These are phyloP conservation scores for Emergomyces orientalis DNA, from an alignment of 2,329 filamentous ascomycete genomes.

Conservation along the genomic window DNA sequence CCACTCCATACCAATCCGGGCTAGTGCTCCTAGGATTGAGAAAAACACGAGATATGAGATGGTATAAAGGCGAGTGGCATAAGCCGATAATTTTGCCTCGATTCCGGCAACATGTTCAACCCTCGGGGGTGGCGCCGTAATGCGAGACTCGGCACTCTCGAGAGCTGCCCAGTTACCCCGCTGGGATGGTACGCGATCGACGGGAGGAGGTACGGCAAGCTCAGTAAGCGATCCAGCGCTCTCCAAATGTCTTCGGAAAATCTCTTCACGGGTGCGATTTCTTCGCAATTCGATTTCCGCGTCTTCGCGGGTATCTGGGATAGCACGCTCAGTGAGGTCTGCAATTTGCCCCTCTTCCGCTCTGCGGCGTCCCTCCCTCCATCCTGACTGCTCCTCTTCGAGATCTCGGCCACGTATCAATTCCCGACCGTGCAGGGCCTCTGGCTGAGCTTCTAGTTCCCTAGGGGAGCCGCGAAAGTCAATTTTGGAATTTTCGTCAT, in stretches of 20 bases:
- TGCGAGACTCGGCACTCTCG: slow-evolving; percentile 20
- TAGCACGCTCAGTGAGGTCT: slow-evolving; percentile 2
- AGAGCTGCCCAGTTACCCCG: slow-evolving; percentile 33
- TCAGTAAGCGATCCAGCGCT: slow-evolving; percentile 20
- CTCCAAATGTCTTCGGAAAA: slow-evolving; percentile 4
- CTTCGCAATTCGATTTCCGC: slow-evolving; percentile 6
- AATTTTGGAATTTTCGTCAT: background rate
- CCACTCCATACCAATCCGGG: slow-evolving; percentile 68
- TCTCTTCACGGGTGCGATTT: slow-evolving; percentile 9
- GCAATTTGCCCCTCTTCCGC: background rate
- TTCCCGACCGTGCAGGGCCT: background rate
- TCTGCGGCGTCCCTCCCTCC: background rate
- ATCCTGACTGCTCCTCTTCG: slow-evolving; percentile 1
- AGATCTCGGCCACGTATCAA: background rate
- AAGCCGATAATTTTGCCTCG: slow-evolving; percentile 36
- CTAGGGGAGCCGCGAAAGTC: background rate
- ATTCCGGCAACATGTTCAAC: slow-evolving; percentile 10
- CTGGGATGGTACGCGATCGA: slow-evolving; percentile 33
- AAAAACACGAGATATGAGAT: slow-evolving; percentile 79
- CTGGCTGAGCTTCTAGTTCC: background rate
- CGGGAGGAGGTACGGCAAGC: slow-evolving; percentile 32
- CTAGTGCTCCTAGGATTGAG: slow-evolving; percentile 72
- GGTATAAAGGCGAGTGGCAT: slow-evolving; percentile 56
- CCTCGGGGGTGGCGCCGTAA: slow-evolving; percentile 15
- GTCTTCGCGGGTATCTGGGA: slow-evolving; percentile 2